A percentile compares a stretch with the other conserved stretches of the same genome.
Conservation (phyloP, 2,329 filamentous ascomycete species). For the Xylariales sp. region DNA sequence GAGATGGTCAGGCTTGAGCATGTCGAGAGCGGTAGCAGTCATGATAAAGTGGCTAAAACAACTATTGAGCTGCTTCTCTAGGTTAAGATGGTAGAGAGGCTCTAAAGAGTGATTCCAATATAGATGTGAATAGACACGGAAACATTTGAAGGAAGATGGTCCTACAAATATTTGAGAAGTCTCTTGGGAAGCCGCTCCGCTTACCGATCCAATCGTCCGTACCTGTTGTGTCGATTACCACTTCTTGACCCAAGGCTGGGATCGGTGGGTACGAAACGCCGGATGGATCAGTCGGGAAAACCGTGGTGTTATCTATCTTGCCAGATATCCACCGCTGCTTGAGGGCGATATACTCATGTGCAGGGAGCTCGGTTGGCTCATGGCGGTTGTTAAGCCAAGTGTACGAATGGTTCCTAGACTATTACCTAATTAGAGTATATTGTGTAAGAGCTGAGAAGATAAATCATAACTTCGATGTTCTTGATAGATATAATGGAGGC, state of each 20-base stretch:
- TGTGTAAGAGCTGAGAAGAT: no score
- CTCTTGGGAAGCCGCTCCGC: constrained; percentile 84
- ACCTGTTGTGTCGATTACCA: constrained; percentile 57
- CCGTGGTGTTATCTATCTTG: constrained; percentile 84
- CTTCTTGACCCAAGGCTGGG: constrained; percentile 51
- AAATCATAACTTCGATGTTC: no score
- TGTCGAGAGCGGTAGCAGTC: constrained; percentile 73
- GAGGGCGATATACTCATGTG: constrained; percentile 88
- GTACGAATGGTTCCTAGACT: constrained; percentile 78
- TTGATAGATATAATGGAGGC: no score
- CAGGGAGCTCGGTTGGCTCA: constrained; percentile 86
- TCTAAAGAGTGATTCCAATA: constrained; percentile 94
- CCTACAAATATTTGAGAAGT: constrained; percentile 87
- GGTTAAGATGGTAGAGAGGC: constrained; percentile 77
- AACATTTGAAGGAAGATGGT: constrained; percentile 97
- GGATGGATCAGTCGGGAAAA: constrained; percentile 84
- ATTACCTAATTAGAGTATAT: no score
- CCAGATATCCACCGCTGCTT: constrained; percentile 97
- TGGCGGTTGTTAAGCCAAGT: constrained; percentile 90
- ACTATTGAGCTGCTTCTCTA: constrained; percentile 79
- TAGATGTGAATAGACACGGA: constrained; percentile 94
- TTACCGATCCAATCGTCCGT: constrained; percentile 82
- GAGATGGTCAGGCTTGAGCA: constrained; percentile 83
- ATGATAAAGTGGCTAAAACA: constrained; percentile 84
- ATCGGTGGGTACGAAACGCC: constrained; percentile 63